Percentiles rank a stretch among this genome's conserved stretches.
phyloP scores from a whole-genome alignment of 2,329 filamentous ascomycete genomes.

The Claviceps maximensis region DNA sequence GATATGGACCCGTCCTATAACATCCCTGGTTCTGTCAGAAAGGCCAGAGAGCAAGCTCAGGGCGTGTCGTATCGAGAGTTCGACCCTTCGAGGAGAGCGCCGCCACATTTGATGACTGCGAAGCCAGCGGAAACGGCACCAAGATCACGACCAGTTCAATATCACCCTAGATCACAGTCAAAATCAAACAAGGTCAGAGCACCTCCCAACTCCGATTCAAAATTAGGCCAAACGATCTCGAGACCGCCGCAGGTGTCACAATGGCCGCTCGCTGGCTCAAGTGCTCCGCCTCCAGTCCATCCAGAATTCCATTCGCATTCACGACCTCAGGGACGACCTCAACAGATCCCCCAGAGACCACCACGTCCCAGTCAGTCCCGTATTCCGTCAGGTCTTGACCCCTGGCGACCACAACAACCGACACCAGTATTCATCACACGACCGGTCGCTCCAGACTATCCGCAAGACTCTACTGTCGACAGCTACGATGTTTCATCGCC shows the following conservation, averaged over 20 bases:
- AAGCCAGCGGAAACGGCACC: background rate
- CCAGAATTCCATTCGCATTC: conserved; percentile 30
- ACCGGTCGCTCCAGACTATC: conserved; percentile 19
- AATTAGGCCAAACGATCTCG: conserved; percentile 26
- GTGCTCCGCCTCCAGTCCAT: conserved; percentile 19
- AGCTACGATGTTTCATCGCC: conserved; percentile 29
- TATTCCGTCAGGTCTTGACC: conserved; percentile 46
- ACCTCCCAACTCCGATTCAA: conserved; percentile 13
- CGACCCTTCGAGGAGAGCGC: conserved; percentile 8
- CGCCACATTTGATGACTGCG: conserved; percentile 10
- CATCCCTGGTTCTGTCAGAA: conserved; percentile 36
- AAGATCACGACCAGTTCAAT: background rate
- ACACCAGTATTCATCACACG: conserved; percentile 34
- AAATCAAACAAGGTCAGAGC: conserved; percentile 10
- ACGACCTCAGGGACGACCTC: conserved; percentile 35
- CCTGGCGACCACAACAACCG: conserved; percentile 40
- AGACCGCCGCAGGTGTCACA: conserved; percentile 39
- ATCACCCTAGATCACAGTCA: conserved; percentile 6
- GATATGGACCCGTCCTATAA: conserved; percentile 33
- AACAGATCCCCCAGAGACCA: conserved; percentile 41
- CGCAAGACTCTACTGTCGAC: conserved; percentile 16
- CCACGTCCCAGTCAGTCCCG: conserved; percentile 45
- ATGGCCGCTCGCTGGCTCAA: conserved; percentile 36
- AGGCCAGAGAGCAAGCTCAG: conserved; percentile 40
- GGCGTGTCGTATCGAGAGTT: conserved; percentile 21